Evolutionary conservation across 139 green algal genomes (phyloP), one percentile per base, ranked within the genome.

Genomic region (Deuterostichococcus epilithicus): DNA sequence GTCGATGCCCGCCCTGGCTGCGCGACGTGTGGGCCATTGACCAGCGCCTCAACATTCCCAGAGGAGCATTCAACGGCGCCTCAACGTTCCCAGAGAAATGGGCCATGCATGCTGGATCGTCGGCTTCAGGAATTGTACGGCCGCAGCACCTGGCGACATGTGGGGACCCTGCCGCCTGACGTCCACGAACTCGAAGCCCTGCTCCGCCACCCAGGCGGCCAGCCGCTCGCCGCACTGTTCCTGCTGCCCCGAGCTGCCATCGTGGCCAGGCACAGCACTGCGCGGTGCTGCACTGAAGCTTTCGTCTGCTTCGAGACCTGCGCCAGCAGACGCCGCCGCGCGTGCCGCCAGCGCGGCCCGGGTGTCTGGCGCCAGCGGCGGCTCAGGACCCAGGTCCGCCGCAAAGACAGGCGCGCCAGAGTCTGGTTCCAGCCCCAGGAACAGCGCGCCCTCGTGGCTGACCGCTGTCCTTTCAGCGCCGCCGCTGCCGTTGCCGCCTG

Each of bases 131-230:
- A 52, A 52, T 13, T 13, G 42, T 52, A 52, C 8, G 42, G 42
- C 42, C 10, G 42, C 13, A 8, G 42, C 42, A 52, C 42, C 42
- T 52, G 42, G 42, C 42, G 42, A 52, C 78, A 93, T 77, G 8
- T 78, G 66, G 20, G 81, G 83, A 0, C 88, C 89, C 20, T 77
- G 78, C 2, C 26, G 65, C 0, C 90, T 76, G 0, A 91, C 83
- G 37, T 81, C 63, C 37, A 86, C 39, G 76, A 74, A 86, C 4
- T 68, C 58, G 23, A 5, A 23, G 30, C 20, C 35, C 36, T 73
- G 18, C 18, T 59, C 22, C 3, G 26, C 36, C 26, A 8, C 28
- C 13, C 25, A 34, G 6, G 36, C 36, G 10, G 10, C 34, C 39
- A 52, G 20, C 35, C 58, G 68, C 36, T 18, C 30, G 35, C 68